Evolutionary conservation across 345 rosid species (phyloP).

Genomic region (Salix caprea): DNA sequence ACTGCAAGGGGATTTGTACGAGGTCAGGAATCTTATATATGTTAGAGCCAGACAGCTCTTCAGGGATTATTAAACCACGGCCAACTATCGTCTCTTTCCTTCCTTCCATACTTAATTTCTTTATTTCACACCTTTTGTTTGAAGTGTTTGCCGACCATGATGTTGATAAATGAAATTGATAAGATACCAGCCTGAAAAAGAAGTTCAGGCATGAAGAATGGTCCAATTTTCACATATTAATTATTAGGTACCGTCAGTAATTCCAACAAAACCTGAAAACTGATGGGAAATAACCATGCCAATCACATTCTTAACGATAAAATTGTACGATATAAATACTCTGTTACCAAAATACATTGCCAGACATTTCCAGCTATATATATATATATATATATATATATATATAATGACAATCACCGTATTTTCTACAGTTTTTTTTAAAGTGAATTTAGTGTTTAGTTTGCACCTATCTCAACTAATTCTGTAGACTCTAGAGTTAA

Average conservation of each 20-base stretch:
- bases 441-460: too few species aligned
- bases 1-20: too few species aligned
- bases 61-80: neutral
- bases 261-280: neutral
- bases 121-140: neutral
- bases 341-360: too few species aligned
- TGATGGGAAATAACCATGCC: neutral
- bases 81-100: neutral
- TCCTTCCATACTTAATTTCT: neutral
- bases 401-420: too few species aligned
- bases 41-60: neutral
- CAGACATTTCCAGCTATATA: too few species aligned
- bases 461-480: too few species aligned
- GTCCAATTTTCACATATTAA: neutral
- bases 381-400: too few species aligned
- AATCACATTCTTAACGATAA: too few species aligned
- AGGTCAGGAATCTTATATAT: too few species aligned
- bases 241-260: neutral
- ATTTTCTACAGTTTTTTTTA: neutral
- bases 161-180: constrained; percentile 4
- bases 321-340: too few species aligned
- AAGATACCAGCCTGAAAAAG: neutral
- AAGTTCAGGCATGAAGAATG: neutral
- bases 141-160: neutral
- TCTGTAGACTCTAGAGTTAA: accelerated